Conservation (phyloP, 192 early-diverging fungal species). For the Backusella mclennaniae region DNA sequence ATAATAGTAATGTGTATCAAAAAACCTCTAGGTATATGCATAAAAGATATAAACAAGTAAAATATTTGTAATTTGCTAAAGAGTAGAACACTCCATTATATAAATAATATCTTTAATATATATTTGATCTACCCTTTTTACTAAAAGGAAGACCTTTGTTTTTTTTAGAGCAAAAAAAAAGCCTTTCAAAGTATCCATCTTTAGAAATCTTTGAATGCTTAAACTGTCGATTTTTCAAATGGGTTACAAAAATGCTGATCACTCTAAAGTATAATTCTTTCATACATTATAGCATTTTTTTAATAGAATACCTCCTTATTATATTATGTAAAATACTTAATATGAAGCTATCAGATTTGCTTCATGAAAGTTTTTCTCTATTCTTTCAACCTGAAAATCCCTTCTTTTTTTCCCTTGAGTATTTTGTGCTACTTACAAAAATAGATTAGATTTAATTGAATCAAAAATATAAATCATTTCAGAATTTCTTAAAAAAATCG, state of each 20-base stretch:
- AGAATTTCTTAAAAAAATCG: background rate
- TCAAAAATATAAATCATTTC: background rate
- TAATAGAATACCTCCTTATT: background rate
- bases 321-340: background rate
- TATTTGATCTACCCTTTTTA: background rate
- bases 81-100: background rate
- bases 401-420: background rate
- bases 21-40: background rate
- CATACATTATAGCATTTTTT: background rate
- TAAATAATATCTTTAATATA: background rate
- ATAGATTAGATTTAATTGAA: background rate
- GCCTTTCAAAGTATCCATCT: background rate
- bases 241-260: background rate
- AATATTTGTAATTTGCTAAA: slow-evolving; percentile 6
- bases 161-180: background rate
- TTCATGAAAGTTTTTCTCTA: background rate
- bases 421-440: background rate
- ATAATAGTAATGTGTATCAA: background rate
- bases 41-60: background rate
- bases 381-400: background rate
- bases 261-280: background rate
- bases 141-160: background rate
- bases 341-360: background rate
- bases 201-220: background rate
- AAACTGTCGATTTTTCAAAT: background rate